Percentiles rank a stretch among this genome's conserved stretches.
Conservation (phyloP, 2,329 filamentous ascomycete genomes). For the Epichloe sp. region DNA sequence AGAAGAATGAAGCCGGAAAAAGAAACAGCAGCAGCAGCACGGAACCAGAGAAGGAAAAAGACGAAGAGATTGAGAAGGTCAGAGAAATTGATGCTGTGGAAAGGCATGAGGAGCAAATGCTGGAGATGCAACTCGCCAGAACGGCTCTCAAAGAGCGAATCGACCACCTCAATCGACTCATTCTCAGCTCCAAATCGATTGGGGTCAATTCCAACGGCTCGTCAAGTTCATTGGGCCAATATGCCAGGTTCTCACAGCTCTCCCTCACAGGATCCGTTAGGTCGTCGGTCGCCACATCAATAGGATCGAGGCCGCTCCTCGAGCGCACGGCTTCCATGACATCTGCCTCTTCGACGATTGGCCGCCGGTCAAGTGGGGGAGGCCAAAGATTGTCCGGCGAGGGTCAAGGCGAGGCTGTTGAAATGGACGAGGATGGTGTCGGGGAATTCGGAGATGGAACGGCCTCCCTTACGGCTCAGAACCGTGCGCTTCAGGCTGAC, state of each 20-base stretch:
- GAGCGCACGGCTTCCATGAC: constrained; percentile 56
- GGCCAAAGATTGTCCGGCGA: constrained; percentile 31
- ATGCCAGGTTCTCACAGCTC: constrained; percentile 49
- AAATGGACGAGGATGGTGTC: constrained; percentile 53
- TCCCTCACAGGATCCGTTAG: constrained; percentile 44
- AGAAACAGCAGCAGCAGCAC: constrained; percentile 36
- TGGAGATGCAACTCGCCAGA: constrained; percentile 94
- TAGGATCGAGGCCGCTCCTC: constrained; percentile 33
- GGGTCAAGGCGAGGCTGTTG: constrained; percentile 26
- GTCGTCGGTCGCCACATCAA: constrained; percentile 58
- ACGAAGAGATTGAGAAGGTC: constrained; percentile 58
- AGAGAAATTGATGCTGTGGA: constrained; percentile 70
- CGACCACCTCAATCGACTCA: constrained; percentile 88
- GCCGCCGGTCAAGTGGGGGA: constrained; percentile 32
- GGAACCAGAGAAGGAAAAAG: constrained; percentile 38
- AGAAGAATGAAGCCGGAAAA: constrained; percentile 43
- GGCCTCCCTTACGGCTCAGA: constrained; percentile 72
- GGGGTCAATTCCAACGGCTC: constrained; percentile 76
- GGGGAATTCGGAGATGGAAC: constrained; percentile 80
- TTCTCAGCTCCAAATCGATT: constrained; percentile 88
- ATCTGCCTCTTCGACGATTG: constrained; percentile 48
- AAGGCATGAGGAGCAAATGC: constrained; percentile 90
- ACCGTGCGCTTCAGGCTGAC: constrained; percentile 86
- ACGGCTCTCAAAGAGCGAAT: constrained; percentile 96
- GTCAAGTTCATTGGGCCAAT: constrained; percentile 51